Percentiles rank a stretch among this genome's conserved stretches.
These are phyloP conservation scores for Monosporozyma servazzii DNA, from an alignment of 805 yeast species.

Conservation along the genomic window DNA sequence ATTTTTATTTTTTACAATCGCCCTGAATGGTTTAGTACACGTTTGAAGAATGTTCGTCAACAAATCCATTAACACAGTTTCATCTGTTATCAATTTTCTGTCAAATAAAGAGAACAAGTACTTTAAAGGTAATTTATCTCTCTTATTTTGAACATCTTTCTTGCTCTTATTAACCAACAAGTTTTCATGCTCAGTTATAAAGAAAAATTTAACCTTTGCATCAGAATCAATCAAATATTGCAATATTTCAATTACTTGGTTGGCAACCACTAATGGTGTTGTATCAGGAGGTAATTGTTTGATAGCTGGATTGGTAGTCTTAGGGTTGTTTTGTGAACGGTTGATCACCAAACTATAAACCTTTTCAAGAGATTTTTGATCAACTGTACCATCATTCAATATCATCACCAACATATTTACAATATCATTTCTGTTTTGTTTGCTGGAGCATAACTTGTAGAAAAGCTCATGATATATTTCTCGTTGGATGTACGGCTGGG, in stretches of 20 bases:
- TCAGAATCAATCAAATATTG: conserved; percentile 62
- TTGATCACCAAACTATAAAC: conserved; percentile 49
- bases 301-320: conserved; percentile 5
- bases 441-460: conserved; percentile 59
- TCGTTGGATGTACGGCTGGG: conserved; percentile 54
- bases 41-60: conserved; percentile 67
- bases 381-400: conserved; percentile 64
- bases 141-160: conserved; percentile 30
- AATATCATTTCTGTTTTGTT: conserved; percentile 70
- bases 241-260: conserved; percentile 67
- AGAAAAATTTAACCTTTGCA: conserved; percentile 58
- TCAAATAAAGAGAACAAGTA: conserved; percentile 54
- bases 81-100: conserved; percentile 56
- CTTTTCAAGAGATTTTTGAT: conserved; percentile 51
- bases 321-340: conserved; percentile 34
- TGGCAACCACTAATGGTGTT: conserved; percentile 62
- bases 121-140: conserved; percentile 61
- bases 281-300: conserved; percentile 46
- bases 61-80: conserved; percentile 65
- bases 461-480: conserved; percentile 58
- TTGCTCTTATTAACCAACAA: conserved; percentile 32
- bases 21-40: conserved; percentile 61
- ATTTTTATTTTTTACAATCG: conserved; percentile 36
- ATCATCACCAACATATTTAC: conserved; percentile 58
- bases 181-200: conserved; percentile 68